Conservation (phyloP, 2,329 filamentous ascomycete species). For the Colletotrichum godetiae region DNA sequence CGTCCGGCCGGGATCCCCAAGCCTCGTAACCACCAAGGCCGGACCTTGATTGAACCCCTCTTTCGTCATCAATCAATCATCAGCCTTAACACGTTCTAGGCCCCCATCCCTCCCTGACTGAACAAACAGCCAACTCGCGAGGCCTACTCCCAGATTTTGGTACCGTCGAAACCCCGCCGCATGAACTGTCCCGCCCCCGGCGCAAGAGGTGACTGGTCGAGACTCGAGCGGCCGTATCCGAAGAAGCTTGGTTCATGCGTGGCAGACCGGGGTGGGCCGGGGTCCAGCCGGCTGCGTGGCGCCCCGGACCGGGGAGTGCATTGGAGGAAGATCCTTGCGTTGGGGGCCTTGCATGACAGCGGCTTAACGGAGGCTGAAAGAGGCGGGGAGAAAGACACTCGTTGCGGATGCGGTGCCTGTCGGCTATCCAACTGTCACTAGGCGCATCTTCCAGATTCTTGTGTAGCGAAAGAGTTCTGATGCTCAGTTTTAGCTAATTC, state of each 20-base stretch:
- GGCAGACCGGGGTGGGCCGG: neutral
- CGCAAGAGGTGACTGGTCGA: neutral
- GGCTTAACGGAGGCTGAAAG: neutral
- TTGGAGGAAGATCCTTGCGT: neutral
- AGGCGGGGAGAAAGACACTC: too few species aligned
- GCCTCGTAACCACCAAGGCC: neutral
- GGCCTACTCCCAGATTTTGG: too few species aligned
- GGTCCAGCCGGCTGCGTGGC: neutral
- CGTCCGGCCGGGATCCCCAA: neutral
- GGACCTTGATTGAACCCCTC: neutral
- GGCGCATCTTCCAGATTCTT: neutral
- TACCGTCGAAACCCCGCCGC: neutral
- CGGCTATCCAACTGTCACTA: neutral
- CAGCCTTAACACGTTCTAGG: neutral
- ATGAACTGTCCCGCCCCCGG: neutral
- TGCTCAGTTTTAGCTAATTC: neutral
- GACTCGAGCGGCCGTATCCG: neutral
- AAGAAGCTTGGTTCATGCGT: constrained; percentile 5
- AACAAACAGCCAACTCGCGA: neutral
- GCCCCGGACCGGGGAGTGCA: neutral
- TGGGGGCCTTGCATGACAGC: neutral
- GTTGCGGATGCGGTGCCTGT: neutral
- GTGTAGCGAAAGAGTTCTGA: too few species aligned
- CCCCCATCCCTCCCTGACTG: too few species aligned
- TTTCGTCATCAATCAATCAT: neutral